These are phyloP conservation scores for Debaryomyces nepalensis DNA, from an alignment of 1,139 yeast species.

Conservation along the genomic window DNA sequence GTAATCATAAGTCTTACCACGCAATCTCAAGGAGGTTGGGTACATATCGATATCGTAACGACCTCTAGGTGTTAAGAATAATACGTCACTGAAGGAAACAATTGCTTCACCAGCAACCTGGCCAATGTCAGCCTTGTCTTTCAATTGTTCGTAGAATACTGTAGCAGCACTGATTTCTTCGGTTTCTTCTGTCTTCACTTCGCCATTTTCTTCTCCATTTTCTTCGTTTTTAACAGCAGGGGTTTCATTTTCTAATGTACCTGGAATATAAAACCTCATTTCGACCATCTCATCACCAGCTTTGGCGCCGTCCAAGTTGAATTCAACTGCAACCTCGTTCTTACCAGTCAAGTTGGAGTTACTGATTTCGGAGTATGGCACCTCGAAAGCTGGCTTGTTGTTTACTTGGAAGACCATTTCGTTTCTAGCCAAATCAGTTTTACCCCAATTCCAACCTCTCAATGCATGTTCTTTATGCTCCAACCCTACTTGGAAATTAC, in stretches of 20 bases:
- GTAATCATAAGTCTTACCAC: constrained; percentile 98
- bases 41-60: constrained; percentile 97
- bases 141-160: constrained; percentile 85
- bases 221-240: constrained; percentile 34
- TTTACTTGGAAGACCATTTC: constrained; percentile 86
- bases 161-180: constrained; percentile 79
- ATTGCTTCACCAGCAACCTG: constrained; percentile 97
- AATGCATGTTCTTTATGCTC: constrained; percentile 90
- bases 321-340: constrained; percentile 90
- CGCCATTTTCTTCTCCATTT: constrained; percentile 39
- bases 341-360: constrained; percentile 93
- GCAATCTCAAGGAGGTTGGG: constrained; percentile 80
- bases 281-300: constrained; percentile 97
- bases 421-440: constrained; percentile 86
- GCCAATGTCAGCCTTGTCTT: constrained; percentile 95
- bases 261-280: constrained; percentile 91
- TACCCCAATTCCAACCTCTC: constrained; percentile 99
- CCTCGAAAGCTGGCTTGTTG: constrained; percentile 88
- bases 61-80: constrained; percentile 97
- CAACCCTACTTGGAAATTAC: constrained; percentile 70
- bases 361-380: constrained; percentile 79
- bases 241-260: constrained; percentile 60
- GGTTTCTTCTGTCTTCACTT: constrained; percentile 43
- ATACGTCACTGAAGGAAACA: constrained; percentile 87
- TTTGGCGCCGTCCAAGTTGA: constrained; percentile 64